Conservation (phyloP, 192 early-diverging fungal species). For the Phycomyces blakesleeanus region DNA sequence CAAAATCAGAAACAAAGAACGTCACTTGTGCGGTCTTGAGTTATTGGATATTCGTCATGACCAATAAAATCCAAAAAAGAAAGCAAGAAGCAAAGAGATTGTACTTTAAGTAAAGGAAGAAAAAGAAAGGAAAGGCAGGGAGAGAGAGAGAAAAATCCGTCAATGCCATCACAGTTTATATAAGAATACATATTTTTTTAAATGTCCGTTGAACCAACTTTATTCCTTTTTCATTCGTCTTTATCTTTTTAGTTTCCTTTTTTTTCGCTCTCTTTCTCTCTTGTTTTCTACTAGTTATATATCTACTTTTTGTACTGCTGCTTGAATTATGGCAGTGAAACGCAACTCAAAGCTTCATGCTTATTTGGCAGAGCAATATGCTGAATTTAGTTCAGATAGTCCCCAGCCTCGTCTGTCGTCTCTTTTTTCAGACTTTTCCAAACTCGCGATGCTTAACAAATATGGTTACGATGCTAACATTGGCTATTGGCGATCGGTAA, state of each 20-base stretch:
- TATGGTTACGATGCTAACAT: slow-evolving; percentile 43
- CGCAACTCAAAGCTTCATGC: slow-evolving; percentile 3
- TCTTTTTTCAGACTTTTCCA: slow-evolving; percentile 43
- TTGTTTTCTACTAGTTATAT: too few species aligned
- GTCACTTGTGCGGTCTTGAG: neutral
- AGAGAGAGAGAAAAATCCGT: too few species aligned
- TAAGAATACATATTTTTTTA: neutral
- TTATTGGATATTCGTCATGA: neutral
- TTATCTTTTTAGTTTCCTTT: neutral
- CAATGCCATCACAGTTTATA: too few species aligned
- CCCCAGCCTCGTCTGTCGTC: slow-evolving; percentile 31
- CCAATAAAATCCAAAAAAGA: neutral
- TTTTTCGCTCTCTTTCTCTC: too few species aligned
- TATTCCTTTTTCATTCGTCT: neutral
- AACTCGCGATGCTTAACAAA: slow-evolving; percentile 36
- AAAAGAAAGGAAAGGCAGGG: too few species aligned
- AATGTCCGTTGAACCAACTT: neutral
- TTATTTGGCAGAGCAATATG: slow-evolving; percentile 9
- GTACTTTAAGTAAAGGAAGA: too few species aligned
- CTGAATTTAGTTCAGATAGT: slow-evolving; percentile 17
- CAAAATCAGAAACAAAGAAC: neutral
- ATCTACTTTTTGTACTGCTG: neutral
- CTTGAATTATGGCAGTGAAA: slow-evolving; percentile 16
- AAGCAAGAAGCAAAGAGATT: neutral
- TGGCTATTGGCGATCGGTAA: slow-evolving; percentile 36